Evolutionary conservation across 192 early-diverging fungal genomes (phyloP), one percentile per base, ranked within the genome.

Genomic region (Coemansia sp.): DNA sequence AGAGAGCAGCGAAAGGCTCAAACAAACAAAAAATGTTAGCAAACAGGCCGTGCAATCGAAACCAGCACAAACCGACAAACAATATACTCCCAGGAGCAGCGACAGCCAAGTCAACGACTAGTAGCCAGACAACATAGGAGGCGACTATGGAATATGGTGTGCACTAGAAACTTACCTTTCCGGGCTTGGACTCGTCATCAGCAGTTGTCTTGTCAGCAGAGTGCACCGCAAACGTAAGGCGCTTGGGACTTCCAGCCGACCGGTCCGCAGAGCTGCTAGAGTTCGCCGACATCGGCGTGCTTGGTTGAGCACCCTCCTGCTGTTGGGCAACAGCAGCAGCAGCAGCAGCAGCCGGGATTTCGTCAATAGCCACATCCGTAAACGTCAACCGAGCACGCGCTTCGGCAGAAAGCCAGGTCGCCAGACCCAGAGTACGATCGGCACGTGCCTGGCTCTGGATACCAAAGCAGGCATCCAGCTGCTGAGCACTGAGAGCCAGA

Each of bases 381-480:
- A 74, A 59, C 35, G 71, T 67, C 55, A 74, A 48, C 9, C 17
- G 37, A 15, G 51, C 52, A 34, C 71, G 71, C 32, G 55, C 41
- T 13, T 28, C 32, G 19, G 46, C 42, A 19, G 58, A 20, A 15
- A 67, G 33, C 71, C 71, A 74, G 37, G 64, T 51, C 1, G 63
- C 50, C 29, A 74, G n/a, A 24, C 71, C 71, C 30, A 74, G 27
- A 23, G 37, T 46, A 9, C 26, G 33, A 29, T 67, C 59, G 0
- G 71, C 64, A 33, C 55, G 59, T 3, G 55, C 47, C 48, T 74
- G 71, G 29, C 36, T 36, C 30, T 59, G 59, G n/a, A 32, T 23
- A 14, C 18, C 15, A 9, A 46, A 39, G 30, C 28, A 19, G 7
- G 57, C 20, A 28, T 40, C 54, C 8, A 74, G 46, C 40, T 58